Evolutionary conservation across 345 rosid genomes (phyloP).

Genomic region (Moricandia moricandioides): DNA sequence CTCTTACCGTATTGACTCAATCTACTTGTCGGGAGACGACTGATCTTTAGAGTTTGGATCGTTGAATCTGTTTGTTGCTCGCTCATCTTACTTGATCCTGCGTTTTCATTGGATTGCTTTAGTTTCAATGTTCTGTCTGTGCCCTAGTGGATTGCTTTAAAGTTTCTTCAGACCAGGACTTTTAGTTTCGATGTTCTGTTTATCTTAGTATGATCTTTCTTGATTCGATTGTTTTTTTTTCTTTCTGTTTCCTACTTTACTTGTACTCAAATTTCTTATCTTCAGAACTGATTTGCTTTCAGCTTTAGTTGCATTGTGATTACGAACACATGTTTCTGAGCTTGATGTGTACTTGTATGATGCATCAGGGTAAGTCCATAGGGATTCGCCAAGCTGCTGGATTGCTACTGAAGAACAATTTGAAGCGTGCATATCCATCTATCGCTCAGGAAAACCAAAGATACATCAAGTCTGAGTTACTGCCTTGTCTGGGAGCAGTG

Average conservation of each 20-base stretch:
- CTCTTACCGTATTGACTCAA: slow-evolving; percentile 20
- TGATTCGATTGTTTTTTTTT: not conserved
- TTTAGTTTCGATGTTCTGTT: not conserved
- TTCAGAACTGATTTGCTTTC: slow-evolving; percentile 3
- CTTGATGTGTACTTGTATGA: slow-evolving; percentile 15
- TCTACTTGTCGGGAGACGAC: slow-evolving; percentile 4
- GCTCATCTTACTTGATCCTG: slow-evolving; percentile 2
- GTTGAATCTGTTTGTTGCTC: slow-evolving; percentile 16
- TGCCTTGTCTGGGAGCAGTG: slow-evolving; percentile 87
- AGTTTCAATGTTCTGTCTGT: not conserved
- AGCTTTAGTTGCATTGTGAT: not conserved
- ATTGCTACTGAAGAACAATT: slow-evolving; percentile 82
- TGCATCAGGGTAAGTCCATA: slow-evolving; percentile 67
- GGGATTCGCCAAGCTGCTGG: slow-evolving; percentile 99
- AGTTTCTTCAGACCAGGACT: not conserved
- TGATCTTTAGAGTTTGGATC: slow-evolving; percentile 5
- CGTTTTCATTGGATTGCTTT: slow-evolving; percentile 12
- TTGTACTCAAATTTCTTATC: not conserved
- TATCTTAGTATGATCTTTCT: not conserved
- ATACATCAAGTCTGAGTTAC: slow-evolving; percentile 69
- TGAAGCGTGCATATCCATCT: slow-evolving; percentile 62
- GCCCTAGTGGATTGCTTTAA: not conserved
- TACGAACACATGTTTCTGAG: not conserved
- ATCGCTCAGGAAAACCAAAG: slow-evolving; percentile 63
- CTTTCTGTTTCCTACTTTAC: slow-evolving; percentile 8